These are phyloP conservation scores for Colletotrichum sansevieriae DNA, from an alignment of 2,329 filamentous ascomycete genomes.

Conservation along the genomic window DNA sequence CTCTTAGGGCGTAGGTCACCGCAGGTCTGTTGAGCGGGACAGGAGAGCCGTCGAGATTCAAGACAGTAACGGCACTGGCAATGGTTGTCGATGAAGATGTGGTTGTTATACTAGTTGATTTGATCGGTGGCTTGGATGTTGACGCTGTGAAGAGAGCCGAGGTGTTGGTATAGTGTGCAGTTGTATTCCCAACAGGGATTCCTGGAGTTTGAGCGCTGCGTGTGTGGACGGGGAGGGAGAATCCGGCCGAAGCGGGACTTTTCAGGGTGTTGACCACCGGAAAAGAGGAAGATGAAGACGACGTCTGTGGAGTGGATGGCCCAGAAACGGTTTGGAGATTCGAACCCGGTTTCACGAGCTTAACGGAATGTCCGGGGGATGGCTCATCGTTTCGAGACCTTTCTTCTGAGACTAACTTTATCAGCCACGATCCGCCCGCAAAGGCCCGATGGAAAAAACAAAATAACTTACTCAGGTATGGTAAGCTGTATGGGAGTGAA, in stretches of 20 bases:
- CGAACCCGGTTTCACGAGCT: background rate
- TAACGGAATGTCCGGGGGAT: background rate
- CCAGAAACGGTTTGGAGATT: background rate
- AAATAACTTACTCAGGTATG: background rate
- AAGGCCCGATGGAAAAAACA: too few relatives aligned
- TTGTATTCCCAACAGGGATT: background rate
- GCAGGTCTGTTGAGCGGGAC: background rate
- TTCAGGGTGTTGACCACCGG: background rate
- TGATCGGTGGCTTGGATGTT: background rate
- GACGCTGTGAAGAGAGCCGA: background rate
- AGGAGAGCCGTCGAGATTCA: slow-evolving; percentile 5
- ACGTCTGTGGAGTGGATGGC: background rate
- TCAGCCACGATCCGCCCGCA: background rate
- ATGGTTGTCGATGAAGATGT: background rate
- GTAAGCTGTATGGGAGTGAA: slow-evolving; percentile 17
- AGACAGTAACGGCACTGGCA: background rate
- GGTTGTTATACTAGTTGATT: too few relatives aligned
- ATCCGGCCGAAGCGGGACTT: background rate
- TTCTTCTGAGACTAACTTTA: background rate
- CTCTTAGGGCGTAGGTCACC: background rate
- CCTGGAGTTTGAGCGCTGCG: too few relatives aligned
- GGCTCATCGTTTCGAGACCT: background rate
- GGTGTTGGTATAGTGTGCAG: slow-evolving; percentile 9
- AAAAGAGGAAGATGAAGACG: background rate
- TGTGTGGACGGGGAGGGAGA: background rate